phyloP scores from a whole-genome alignment of 495 filamentous ascomycete species.

The Evansstolkia leycettana region DNA sequence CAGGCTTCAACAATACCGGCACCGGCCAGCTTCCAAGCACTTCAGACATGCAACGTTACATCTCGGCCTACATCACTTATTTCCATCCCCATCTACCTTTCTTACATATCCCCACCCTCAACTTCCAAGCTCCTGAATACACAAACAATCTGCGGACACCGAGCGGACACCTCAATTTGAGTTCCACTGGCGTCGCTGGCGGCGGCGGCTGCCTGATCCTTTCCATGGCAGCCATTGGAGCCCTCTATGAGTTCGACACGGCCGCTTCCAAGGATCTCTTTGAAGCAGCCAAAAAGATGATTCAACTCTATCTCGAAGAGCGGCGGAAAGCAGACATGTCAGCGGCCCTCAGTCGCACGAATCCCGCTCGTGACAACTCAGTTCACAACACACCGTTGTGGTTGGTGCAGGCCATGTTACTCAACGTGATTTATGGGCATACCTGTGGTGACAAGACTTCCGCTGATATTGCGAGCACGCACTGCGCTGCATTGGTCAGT shows the following conservation, averaged over 20 bases:
- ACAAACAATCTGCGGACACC: slow-evolving; percentile 43
- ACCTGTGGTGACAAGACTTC: slow-evolving; percentile 86
- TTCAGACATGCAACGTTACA: slow-evolving; percentile 84
- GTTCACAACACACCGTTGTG: slow-evolving; percentile 79
- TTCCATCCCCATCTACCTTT: slow-evolving; percentile 95
- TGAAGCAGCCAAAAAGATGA: slow-evolving; percentile 89
- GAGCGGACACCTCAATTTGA: slow-evolving; percentile 40
- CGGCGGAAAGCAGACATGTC: slow-evolving; percentile 80
- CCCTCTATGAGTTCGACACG: slow-evolving; percentile 82
- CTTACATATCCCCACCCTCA: slow-evolving; percentile 81
- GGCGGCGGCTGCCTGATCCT: slow-evolving; percentile 86
- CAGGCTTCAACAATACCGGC: slow-evolving; percentile 35
- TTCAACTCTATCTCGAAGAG: slow-evolving; percentile 87
- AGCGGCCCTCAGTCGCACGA: slow-evolving; percentile 55
- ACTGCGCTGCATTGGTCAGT: slow-evolving; percentile 82
- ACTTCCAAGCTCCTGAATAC: slow-evolving; percentile 70
- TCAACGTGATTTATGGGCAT: slow-evolving; percentile 94
- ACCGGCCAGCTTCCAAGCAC: slow-evolving; percentile 65
- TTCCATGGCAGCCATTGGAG: slow-evolving; percentile 92
- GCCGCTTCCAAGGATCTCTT: slow-evolving; percentile 75
- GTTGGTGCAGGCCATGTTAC: slow-evolving; percentile 96
- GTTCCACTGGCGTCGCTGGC: slow-evolving; percentile 54
- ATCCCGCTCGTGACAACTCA: slow-evolving; percentile 48
- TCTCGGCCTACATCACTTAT: slow-evolving; percentile 82
- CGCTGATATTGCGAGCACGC: slow-evolving; percentile 82